Base-by-base conservation (phyloP, 1,284 basidiomycete species). In the Ganoderma lingzhi region DNA sequence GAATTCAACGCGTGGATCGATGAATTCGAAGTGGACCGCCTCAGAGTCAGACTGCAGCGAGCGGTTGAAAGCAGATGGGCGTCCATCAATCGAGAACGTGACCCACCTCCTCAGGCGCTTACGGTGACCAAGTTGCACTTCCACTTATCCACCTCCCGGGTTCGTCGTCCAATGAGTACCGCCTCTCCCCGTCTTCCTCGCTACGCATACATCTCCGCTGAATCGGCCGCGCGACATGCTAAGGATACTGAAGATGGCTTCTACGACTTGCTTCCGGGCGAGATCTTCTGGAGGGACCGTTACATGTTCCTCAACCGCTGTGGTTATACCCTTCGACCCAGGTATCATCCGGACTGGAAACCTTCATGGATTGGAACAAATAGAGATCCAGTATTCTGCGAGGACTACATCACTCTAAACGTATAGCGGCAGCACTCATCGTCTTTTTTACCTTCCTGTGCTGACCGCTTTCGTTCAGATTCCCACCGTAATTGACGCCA, bases 401-500 rank as follows among this genome's bases (percentile, higher is more conserved):
- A 73, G 28, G 72, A 73, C 56, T 66, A 63, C 2, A 59, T 68
- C 14, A 32, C 28, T 0, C 12, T 64, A 0, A 62, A 12, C 10
- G 67, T 68, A 35, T 14, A 63, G 1, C 12, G 2, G 14, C 14
- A 17, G 51, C 2, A 1, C 5, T 15, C 2, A 32, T 14, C 15
- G 23, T 23, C 23, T 23, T 23, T 37, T 14, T 8, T 3, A 28
- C 6, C 1, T 37, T n/a, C 44, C 23, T 23, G 23, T n/a, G 17
- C 39, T 63, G 4, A 32, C n/a, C 14, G 14, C 2, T 45, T 37
- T 19, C 23, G n/a, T 28, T 19, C 44, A 72, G 74, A 41, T 32
- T 0, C 60, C 41, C 6, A 3, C 65, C 3, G 65, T 74, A 9
- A 69, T 79, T 10, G 79, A 80, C 55, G 78, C 78, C 1, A 73